Evolutionary conservation across 2,329 filamentous ascomycete genomes (phyloP).

Genomic region (Phialophora macrospora): DNA sequence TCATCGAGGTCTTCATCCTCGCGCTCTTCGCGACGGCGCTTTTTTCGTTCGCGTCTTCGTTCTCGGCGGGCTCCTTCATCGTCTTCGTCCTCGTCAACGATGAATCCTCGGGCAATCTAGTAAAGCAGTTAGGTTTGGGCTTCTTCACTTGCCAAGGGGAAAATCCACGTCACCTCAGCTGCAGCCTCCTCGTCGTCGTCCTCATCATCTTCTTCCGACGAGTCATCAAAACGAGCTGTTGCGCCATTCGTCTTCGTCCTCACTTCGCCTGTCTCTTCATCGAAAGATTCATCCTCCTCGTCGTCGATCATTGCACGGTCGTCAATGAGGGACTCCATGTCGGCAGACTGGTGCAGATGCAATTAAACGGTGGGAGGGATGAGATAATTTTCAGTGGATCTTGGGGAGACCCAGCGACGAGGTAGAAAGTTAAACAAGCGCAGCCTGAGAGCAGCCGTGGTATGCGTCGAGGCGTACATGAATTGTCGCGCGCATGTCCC

Average conservation of each 20-base stretch:
- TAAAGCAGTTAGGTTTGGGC: slow-evolving; percentile 21
- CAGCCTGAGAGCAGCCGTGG: background rate
- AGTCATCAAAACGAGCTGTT: slow-evolving; percentile 70
- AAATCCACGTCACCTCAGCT: slow-evolving; percentile 64
- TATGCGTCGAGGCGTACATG: background rate
- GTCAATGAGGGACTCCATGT: slow-evolving; percentile 68
- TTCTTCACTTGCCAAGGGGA: background rate
- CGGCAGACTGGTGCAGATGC: background rate
- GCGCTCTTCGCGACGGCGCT: slow-evolving; percentile 75
- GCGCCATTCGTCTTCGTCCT: slow-evolving; percentile 49
- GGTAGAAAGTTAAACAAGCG: background rate
- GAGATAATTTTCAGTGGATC: background rate
- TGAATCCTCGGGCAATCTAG: slow-evolving; percentile 91
- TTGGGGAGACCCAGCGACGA: background rate
- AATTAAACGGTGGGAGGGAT: background rate
- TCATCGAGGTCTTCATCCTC: slow-evolving; percentile 87
- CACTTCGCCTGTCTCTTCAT: slow-evolving; percentile 72
- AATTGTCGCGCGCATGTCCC: background rate
- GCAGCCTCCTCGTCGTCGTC: slow-evolving; percentile 90
- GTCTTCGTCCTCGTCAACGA: slow-evolving; percentile 88
- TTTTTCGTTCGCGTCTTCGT: slow-evolving; percentile 68
- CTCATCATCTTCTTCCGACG: slow-evolving; percentile 89
- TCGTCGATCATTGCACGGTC: slow-evolving; percentile 85
- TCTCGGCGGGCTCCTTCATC: slow-evolving; percentile 74
- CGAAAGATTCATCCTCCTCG: slow-evolving; percentile 78